phyloP scores from a whole-genome alignment of 2,329 filamentous ascomycete species.

The Apiospora koreana region DNA sequence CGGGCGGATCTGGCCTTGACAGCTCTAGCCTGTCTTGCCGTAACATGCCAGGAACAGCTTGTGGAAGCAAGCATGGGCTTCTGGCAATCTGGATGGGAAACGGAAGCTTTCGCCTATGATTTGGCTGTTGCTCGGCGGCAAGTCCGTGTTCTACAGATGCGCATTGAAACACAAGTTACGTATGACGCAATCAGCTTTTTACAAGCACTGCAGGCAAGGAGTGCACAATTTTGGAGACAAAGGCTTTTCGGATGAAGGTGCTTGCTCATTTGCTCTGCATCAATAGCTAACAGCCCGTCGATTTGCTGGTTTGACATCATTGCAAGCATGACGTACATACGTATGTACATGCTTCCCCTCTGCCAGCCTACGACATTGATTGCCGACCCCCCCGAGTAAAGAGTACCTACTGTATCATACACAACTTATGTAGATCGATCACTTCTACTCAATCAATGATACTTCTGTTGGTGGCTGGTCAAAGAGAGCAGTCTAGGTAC shows the following conservation, averaged over 20 bases:
- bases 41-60: neutral
- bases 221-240: neutral
- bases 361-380: neutral
- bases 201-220: neutral
- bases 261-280: neutral
- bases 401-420: neutral
- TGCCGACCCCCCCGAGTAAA: no score
- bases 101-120: neutral
- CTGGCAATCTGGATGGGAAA: neutral
- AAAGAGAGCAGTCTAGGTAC: neutral
- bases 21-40: neutral
- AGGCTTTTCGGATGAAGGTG: neutral
- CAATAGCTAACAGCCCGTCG: neutral
- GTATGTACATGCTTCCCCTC: neutral
- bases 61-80: neutral
- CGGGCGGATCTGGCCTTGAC: neutral
- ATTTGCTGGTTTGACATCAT: neutral
- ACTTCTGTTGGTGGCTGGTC: neutral
- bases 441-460: neutral
- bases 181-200: neutral
- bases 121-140: neutral
- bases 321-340: conserved; percentile 8
- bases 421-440: neutral
- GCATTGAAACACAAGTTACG: neutral
- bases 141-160: neutral